Base-by-base conservation (phyloP, 2,329 filamentous ascomycete species). In the Dactylellina leptospora region DNA sequence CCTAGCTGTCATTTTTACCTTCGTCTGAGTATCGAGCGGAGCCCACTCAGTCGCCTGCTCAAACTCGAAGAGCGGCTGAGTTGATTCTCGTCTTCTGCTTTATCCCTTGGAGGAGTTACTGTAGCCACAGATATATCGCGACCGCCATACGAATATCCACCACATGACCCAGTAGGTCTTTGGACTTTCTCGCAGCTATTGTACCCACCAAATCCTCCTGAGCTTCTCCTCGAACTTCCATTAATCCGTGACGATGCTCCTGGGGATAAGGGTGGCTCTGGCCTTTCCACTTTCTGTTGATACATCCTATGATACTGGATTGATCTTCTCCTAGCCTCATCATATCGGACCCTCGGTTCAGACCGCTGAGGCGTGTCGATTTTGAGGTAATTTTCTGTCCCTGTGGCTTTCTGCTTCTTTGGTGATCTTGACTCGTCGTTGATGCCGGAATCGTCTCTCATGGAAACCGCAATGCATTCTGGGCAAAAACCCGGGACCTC, bases 401-500 rank as follows among this genome's bases (percentile, higher is more conserved):
- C 20, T 30, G 20, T 50, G 9, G 60, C 48, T 27, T 38, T 28
- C 10, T 36, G 42, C 6, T 33, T 55, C 22, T 27, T 58, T 51
- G 25, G 50, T 11, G 33, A 42, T 27, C 33, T 54, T 5, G 38
- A 16, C 22, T 45, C 36, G 25, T 11, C 50, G 1, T 62, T 51
- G 18, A 25, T 58, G 13, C 50, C 53, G 9, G 51, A 71, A n/a
- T 58, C 56, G 25, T 63, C 51, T 27, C 48, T 40, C 50, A 71
- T 55, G 6, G 50, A 51, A 18, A 58, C 51, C 13, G 40, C 20
- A 10, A 71, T 58, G 30, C 66, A 71, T 20, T 62, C 42, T 13
- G 66, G 66, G 25, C 66, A 71, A 23, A 71, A 58, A 1, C 66
- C 66, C 9, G 51, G 25, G 3, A 62, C 36, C n/a, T 55, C 47